Evolutionary conservation across 1,284 basidiomycete genomes (phyloP), one percentile per base, ranked within the genome.

Genomic region (Irpex sp.): DNA sequence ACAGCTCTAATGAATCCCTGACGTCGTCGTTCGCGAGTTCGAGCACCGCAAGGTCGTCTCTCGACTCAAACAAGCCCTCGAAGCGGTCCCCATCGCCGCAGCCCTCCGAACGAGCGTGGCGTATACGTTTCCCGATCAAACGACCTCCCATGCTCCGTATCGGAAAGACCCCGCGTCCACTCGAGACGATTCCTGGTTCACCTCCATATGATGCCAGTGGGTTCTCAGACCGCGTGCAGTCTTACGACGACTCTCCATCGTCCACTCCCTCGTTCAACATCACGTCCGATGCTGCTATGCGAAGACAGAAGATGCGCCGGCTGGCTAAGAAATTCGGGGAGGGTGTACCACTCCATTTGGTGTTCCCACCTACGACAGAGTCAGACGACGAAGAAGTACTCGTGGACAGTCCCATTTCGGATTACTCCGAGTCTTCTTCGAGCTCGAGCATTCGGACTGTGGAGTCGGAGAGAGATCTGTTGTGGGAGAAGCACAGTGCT

Each of bases 281-380:
- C 56, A 76, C 80, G 7, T 80, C 79, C 11, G 63, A 74, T 6
- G 74, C 75, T 21, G 70, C 73, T 57, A 64, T 79, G 17, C 79
- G 84, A 11, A 79, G 81, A 59, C 75, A 78, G 67, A 89, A 88
- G 73, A 83, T 89, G 78, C 85, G 85, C 54, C 76, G 82, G 40
- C 74, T 89, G 59, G 78, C 82, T 52, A 81, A 80, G 67, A 85
- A 77, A 68, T 79, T 89, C 1, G 87, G 87, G 0, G 79, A 86
- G 17, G 82, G 81, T 26, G 82, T 89, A 11, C 87, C 87, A 3
- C 66, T 80, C 0, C 77, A 82, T 49, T 77, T 87, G 44, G 82
- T 89, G 58, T 88, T 88, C 73, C 82, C 85, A 8, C 64, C 67
- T 2, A 62, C 55, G 2, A 40, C 40, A 13, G 64, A 65, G 40